Conservation (phyloP, 371 early-diverging fungal species). For the Circinella minor region DNA sequence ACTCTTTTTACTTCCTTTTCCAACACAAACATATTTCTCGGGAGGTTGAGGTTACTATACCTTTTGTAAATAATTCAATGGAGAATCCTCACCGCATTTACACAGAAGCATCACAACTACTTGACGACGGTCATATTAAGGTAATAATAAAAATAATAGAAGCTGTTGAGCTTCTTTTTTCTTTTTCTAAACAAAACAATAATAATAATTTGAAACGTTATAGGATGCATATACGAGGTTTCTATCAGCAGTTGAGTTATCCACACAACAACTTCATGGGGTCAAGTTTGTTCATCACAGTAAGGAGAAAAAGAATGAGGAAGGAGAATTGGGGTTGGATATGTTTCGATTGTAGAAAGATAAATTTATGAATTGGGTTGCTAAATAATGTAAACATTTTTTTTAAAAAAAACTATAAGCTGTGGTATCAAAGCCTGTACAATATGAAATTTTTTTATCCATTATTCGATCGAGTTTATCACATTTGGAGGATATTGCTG, state of each 20-base stretch:
- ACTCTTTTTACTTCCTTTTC: neutral
- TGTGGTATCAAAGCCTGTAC: slow-evolving; percentile 36
- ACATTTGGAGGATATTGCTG: slow-evolving; percentile 41
- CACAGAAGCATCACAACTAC: slow-evolving; percentile 38
- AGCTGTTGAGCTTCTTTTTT: neutral
- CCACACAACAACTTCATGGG: slow-evolving; percentile 39
- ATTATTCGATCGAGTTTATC: slow-evolving; percentile 40
- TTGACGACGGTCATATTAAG: slow-evolving; percentile 40
- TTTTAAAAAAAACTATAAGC: slow-evolving; percentile 17
- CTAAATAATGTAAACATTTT: too few species aligned
- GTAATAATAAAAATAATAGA: slow-evolving; percentile 16
- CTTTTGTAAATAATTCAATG: slow-evolving; percentile 18
- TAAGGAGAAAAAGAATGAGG: slow-evolving; percentile 16
- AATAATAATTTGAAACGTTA: neutral
- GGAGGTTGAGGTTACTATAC: neutral
- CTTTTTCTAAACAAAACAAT: neutral
- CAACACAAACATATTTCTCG: neutral
- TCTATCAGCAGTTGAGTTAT: slow-evolving; percentile 38
- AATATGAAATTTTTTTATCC: slow-evolving; percentile 34
- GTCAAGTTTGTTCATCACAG: slow-evolving; percentile 53
- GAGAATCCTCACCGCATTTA: slow-evolving; percentile 28
- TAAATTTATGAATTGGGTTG: too few species aligned
- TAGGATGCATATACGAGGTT: slow-evolving; percentile 51
- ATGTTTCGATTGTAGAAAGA: neutral
- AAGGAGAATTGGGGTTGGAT: neutral